Base-by-base conservation (phyloP, 2,329 filamentous ascomycete species). In the Trichoderma sp. region DNA sequence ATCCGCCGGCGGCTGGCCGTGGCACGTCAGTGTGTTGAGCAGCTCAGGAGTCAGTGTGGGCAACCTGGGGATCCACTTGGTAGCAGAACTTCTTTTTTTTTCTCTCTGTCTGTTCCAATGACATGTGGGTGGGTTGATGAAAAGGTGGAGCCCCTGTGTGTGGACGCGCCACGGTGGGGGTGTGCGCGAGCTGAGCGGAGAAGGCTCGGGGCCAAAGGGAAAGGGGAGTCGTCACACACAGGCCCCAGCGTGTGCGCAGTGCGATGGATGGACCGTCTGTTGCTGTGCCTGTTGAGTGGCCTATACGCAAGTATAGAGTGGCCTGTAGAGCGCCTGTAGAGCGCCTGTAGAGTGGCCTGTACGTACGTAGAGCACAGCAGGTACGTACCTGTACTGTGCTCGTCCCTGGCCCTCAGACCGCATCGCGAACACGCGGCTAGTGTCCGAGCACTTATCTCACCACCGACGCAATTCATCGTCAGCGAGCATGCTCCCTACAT, bases 1-100 rank as follows among this genome's bases (percentile, higher is more conserved):
- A 70, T 71, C 67, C 68, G 70, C 70, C 60, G 68, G 68, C 54
- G 70, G 68, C 70, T 69, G 54, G 61, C 35, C 35, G 53, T 67
- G 67, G 68, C 64, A 67, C 64, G 66, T 64, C 58, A 64, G 58
- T 25, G 61, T 68, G 67, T 64, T 60, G 50, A 61, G 64, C 56
- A 63, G 52, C 50, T 35, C 35, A 61, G 60, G 65, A 45, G 53
- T 45, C n/a, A n/a, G 39, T 45, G 39, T 45, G 39, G 39, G 39
- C 9, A 6, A 2, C 6, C 32, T 10, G 17, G 10, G n/a, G 29
- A 22, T 27, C 60, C 60, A 64, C 60, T 52, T 39, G 39, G 39
- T 56, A 22, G 29, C 32, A 64, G 48, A 64, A 52, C 45, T 53
- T 64, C 45, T 64, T 50, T 64, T 59, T 39, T 34, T 45, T n/a